A percentile compares a stretch with the other conserved stretches of the same genome.
phyloP scores from a whole-genome alignment of 345 rosid genomes.

The Salix udensis region DNA sequence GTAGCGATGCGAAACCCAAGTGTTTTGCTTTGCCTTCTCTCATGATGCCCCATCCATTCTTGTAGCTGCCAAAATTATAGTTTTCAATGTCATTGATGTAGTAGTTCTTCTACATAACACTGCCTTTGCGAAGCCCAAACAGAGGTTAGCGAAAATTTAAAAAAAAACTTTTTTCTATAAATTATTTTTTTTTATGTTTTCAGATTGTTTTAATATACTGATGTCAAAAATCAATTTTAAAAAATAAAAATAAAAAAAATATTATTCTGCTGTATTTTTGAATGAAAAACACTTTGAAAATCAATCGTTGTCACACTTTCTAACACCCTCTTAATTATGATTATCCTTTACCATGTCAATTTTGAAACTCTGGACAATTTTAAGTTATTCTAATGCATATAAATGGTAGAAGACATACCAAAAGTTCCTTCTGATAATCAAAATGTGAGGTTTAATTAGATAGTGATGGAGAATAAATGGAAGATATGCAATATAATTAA shows the following conservation, averaged over 20 bases:
- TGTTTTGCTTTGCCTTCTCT: background rate
- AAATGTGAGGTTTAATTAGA: background rate
- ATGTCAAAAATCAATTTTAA: too few relatives aligned
- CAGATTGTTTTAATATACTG: too few relatives aligned
- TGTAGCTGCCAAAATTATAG: background rate
- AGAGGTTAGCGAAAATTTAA: too few relatives aligned
- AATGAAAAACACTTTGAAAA: too few relatives aligned
- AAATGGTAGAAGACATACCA: background rate
- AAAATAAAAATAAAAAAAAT: too few relatives aligned
- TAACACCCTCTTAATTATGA: background rate
- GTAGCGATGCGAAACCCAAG: background rate
- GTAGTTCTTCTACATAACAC: background rate
- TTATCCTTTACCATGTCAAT: background rate
- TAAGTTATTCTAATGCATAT: background rate
- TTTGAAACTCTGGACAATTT: background rate
- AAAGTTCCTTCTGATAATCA: background rate
- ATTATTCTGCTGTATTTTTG: too few relatives aligned
- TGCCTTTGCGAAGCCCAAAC: background rate
- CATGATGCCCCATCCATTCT: too few relatives aligned
- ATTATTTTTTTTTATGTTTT: too few relatives aligned
- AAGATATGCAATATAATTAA: too few relatives aligned
- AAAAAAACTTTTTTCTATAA: too few relatives aligned
- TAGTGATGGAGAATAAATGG: too few relatives aligned
- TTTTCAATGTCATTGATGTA: background rate
- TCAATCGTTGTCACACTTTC: too few relatives aligned